A percentile compares a stretch with the other conserved stretches of the same genome.
These are phyloP conservation scores for Erythrophleum ivorense DNA, from an alignment of 331 rosid genomes.

Conservation along the genomic window DNA sequence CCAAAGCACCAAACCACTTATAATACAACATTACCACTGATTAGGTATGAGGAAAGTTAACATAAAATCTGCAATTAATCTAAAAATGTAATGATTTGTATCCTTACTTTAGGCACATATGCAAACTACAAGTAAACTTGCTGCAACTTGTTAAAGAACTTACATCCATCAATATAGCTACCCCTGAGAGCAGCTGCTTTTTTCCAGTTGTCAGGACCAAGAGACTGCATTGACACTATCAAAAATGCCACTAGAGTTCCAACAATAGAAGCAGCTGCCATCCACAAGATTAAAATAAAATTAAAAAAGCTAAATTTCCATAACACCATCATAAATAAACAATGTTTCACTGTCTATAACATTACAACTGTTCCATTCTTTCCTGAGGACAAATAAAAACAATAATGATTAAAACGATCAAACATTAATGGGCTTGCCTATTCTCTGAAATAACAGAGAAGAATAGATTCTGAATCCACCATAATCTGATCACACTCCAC, in stretches of 20 bases:
- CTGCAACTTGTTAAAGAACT: constrained; percentile 43
- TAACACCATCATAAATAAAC: neutral
- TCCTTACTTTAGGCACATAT: neutral
- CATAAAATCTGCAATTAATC: constrained; percentile 9
- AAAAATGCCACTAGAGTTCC: constrained; percentile 80
- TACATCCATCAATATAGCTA: constrained; percentile 88
- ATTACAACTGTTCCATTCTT: neutral
- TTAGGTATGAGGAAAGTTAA: neutral
- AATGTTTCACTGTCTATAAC: neutral
- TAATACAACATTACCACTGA: neutral
- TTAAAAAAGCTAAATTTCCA: neutral
- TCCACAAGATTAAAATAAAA: constrained; percentile 31
- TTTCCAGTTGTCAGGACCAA: constrained; percentile 82
- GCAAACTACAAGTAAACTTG: constrained; percentile 18
- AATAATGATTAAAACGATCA: neutral
- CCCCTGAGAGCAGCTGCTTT: constrained; percentile 85
- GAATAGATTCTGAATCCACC: neutral
- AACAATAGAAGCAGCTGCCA: constrained; percentile 62
- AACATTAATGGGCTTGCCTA: neutral
- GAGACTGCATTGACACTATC: constrained; percentile 76
- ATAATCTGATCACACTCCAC: neutral
- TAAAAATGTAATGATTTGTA: neutral
- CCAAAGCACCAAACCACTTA: neutral
- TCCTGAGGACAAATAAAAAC: neutral
- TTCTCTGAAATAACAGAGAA: neutral